Base-by-base conservation (phyloP, 2,329 filamentous ascomycete genomes). In the Cercospora zeae-maydis region DNA sequence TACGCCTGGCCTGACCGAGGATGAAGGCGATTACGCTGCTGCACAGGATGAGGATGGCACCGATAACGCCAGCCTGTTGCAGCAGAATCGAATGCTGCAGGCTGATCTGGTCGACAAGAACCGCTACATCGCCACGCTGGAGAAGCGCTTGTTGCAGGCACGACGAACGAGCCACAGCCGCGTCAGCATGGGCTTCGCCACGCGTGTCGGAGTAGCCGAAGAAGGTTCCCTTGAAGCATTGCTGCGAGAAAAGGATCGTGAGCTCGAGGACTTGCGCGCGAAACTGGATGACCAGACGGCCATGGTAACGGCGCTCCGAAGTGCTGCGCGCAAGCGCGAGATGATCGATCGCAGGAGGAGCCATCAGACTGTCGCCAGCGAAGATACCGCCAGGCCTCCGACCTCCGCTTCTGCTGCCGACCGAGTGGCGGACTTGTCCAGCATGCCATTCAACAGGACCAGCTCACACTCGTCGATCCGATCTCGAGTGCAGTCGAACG, bases 21-120 rank as follows among this genome's bases (percentile, higher is more conserved):
- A 67, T 75, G 72, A 74, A 36, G 80, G 88, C 63, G 80, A 83
- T 31, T 47, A 59, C 14, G 86, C 89, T 68, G 82, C 92, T 62
- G 67, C 68, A 14, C 77, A 59, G 8, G 93, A 91, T 56, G 92
- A 96, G 72, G 93, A 88, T 73, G 93, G 90, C 16, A 92, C 97
- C 70, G 93, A 93, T 1, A 89, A 85, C 27, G 95, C 95, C 7
- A 91, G 90, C 24, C 78, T 96, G 54, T 81, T 88, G 47, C 86
- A 91, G n/a, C 95, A 97, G 74, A 92, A 97, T 69, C 86, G 88
- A 55, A 90, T 96, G n/a, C 79, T 99, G 53, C 95, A 96, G 75
- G 87, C 92, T n/a, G 95, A 99, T 75, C 84, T 99, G 52, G 86
- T 85, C n/a, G 95, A 99, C 78, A 97, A 96, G 80, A 98, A 95